Evolutionary conservation across 2,329 filamentous ascomycete species (phyloP), one percentile per base, ranked within the genome.

Genomic region (Eurotiales sp.): DNA sequence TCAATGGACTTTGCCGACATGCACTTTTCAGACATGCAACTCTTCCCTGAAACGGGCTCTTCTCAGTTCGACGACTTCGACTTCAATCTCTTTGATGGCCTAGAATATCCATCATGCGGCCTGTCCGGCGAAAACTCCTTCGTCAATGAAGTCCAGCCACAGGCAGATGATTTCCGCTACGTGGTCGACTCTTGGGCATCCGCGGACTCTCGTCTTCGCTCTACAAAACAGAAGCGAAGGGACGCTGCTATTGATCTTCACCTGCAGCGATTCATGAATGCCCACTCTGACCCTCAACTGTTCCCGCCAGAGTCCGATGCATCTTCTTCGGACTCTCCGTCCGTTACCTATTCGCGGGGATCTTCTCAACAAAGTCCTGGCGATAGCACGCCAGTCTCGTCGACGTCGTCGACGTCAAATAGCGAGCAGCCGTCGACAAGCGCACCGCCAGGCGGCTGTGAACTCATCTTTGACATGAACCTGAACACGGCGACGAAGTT

Each of bases 401-500:
- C 59, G 3, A 36, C 48, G 2, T 58, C 61, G 7, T 48, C 48
- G 6, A 21, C 53, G 11, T 29, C 45, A 4, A 25, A 27, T 14
- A 55, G 37, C 11, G 40, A 48, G n/a, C 11, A 46, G 43, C 7
- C n/a, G n/a, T 43, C 53, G 15, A 51, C 59, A 12, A 55, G 56
- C 7, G 32, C 59, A 8, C 52, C 50, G 3, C 50, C 59, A 19
- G 67, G 62, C 3, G 59, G 59, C 5, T 58, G 72, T 34, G 68
- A 73, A 43, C 50, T 73, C 55, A 66, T 73, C 12, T 64, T 73
- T 25, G 71, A 73, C 50, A 53, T 73, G 58, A 73, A 73, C 55
- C 70, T 73, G 68, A 73, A 73, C 48, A 60, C 67, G 4, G 64
- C 69, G 4, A 65, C 68, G n/a, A 65, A 69, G 48, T 50, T 72